Percentiles rank a stretch among this genome's conserved stretches.
phyloP scores from a whole-genome alignment of 768 basidiomycete species.

The Pisolithus orientalis region DNA sequence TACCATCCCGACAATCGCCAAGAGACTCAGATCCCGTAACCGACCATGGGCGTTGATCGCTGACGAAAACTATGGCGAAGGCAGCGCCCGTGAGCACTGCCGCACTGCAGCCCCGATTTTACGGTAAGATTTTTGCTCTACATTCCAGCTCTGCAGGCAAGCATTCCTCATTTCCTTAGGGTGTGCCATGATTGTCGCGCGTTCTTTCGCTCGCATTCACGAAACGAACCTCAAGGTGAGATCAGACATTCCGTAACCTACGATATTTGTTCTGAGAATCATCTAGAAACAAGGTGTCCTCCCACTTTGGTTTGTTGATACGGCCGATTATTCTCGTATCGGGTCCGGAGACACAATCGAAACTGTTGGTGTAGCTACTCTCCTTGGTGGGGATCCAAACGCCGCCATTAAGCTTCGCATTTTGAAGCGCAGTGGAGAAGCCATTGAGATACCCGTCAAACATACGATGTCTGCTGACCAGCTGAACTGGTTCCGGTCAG shows the following conservation, averaged over 20 bases:
- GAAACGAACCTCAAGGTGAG: slow-evolving; percentile 92
- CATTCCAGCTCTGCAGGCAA: too few species aligned
- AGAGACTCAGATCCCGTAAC: slow-evolving; percentile 73
- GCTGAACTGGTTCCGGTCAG: slow-evolving; percentile 82
- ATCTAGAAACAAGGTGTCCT: slow-evolving; percentile 93
- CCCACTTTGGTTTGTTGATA: slow-evolving; percentile 90
- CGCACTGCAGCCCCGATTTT: slow-evolving; percentile 93
- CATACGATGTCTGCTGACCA: slow-evolving; percentile 93
- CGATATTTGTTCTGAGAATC: slow-evolving; percentile 2
- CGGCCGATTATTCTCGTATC: slow-evolving; percentile 79
- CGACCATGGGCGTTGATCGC: slow-evolving; percentile 94
- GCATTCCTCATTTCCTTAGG: slow-evolving; percentile 37
- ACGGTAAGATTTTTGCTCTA: slow-evolving; percentile 41
- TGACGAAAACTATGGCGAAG: slow-evolving; percentile 97
- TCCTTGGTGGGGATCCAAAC: slow-evolving; percentile 43
- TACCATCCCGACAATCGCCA: slow-evolving; percentile 88
- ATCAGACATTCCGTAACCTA: not conserved
- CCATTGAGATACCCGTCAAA: slow-evolving; percentile 62
- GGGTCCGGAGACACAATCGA: slow-evolving; percentile 76
- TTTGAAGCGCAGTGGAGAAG: slow-evolving; percentile 54
- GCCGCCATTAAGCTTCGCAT: slow-evolving; percentile 53
- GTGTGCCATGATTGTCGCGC: slow-evolving; percentile 79
- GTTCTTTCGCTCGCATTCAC: slow-evolving; percentile 97
- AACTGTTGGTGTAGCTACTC: slow-evolving; percentile 73
- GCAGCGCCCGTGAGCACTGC: slow-evolving; percentile 97